These are phyloP conservation scores for Aspergillus fumigatiaffinis DNA, from an alignment of 2,329 filamentous ascomycete genomes.

Conservation along the genomic window DNA sequence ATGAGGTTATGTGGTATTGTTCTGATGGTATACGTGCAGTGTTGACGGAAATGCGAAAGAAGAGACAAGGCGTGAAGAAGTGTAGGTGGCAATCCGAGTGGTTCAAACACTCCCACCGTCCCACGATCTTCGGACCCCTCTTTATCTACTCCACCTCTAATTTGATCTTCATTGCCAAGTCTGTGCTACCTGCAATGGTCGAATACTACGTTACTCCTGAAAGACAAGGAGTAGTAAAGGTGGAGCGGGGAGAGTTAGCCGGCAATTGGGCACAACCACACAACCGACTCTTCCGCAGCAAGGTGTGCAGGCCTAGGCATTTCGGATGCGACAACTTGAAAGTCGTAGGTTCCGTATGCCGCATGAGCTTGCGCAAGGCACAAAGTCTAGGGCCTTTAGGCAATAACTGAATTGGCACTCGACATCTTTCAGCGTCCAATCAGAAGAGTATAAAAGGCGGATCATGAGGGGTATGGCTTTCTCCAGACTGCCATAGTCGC, in stretches of 20 bases:
- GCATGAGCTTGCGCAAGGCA: neutral
- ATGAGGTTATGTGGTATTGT: neutral
- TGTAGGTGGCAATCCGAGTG: neutral
- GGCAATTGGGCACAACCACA: neutral
- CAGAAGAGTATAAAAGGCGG: neutral
- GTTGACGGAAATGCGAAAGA: neutral
- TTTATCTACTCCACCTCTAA: neutral
- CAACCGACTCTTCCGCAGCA: neutral
- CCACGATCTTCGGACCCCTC: neutral
- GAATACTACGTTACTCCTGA: neutral
- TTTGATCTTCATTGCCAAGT: neutral
- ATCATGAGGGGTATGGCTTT: neutral
- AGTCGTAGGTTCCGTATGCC: neutral
- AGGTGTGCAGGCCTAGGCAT: neutral
- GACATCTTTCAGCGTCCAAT: neutral
- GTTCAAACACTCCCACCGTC: neutral
- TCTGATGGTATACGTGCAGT: neutral
- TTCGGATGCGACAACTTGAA: neutral
- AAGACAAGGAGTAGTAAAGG: neutral
- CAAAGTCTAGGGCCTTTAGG: neutral
- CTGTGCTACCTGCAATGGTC: neutral
- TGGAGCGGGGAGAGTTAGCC: neutral
- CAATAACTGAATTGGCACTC: no score
- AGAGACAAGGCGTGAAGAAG: neutral
- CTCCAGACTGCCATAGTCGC: neutral